Percentiles rank a stretch among this genome's conserved stretches.
These are phyloP conservation scores for Dactylorhiza incarnata DNA, from an alignment of 106 monocot genomes.

Conservation along the genomic window DNA sequence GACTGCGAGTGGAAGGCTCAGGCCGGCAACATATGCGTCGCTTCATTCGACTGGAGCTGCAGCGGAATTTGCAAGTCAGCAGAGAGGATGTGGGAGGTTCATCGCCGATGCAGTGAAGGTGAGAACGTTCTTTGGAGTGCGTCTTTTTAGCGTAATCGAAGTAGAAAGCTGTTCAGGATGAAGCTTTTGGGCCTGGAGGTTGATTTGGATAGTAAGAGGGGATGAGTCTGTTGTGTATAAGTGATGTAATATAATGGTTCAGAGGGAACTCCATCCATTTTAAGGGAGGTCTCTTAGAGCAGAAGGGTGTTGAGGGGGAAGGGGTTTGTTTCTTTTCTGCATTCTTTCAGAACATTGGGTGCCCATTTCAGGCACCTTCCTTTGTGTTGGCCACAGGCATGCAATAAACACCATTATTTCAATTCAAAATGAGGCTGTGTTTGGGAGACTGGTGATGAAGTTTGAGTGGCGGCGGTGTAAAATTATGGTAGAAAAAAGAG, in stretches of 20 bases:
- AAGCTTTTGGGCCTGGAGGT: neutral
- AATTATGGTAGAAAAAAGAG: too few species aligned
- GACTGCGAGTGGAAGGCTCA: constrained; percentile 69
- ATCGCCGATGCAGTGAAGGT: constrained; percentile 39
- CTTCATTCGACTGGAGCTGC: constrained; percentile 63
- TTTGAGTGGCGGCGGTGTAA: too few species aligned
- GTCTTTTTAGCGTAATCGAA: constrained; percentile 9
- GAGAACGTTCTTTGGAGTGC: constrained; percentile 45
- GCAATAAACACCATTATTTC: constrained; percentile 1
- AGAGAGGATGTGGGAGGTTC: constrained; percentile 44
- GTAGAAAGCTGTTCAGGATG: neutral
- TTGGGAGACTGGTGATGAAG: too few species aligned
- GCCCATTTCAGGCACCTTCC: neutral
- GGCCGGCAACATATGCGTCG: constrained; percentile 54
- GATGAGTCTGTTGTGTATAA: constrained; percentile 4
- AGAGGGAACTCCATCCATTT: neutral
- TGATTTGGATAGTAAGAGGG: neutral
- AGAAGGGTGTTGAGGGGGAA: neutral
- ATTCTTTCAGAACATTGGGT: constrained; percentile 1
- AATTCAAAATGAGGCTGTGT: neutral
- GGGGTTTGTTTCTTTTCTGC: neutral
- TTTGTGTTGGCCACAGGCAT: constrained; percentile 1
- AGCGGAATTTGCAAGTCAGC: constrained; percentile 61
- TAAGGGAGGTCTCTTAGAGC: constrained; percentile 3
- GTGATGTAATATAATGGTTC: constrained; percentile 6